Evolutionary conservation across 2,329 filamentous ascomycete genomes (phyloP), one percentile per base, ranked within the genome.

Genomic region (Beauveria medogensis): DNA sequence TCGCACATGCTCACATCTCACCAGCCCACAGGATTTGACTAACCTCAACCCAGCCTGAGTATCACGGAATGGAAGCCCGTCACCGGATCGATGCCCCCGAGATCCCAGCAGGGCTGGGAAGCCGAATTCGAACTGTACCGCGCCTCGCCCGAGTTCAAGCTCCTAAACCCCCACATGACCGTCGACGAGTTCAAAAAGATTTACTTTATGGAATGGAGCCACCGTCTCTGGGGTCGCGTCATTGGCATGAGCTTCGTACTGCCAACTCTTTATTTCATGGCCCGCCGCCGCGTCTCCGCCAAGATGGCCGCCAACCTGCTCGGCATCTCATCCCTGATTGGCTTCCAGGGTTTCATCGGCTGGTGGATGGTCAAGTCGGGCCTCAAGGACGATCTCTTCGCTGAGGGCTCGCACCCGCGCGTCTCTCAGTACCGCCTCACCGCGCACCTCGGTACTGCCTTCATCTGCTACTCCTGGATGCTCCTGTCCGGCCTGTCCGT

Each of bases 311-410:
- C 80, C 67, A 88, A 90, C 64, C 80, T 99, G 16, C 77, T 85
- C 46, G 93, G 92, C 14, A 97, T 99, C 64, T 90, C 91, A 48
- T 85, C 82, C 54, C 80, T 97, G 68, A 97, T 99, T 69, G 94
- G 91, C 59, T 94, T 96, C 74, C 94, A 99, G 74, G 94, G 94
- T 50, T 84, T 94, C 69, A 87, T 99, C 65, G 94, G 94, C 59
- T 99, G 94, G 94, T 99, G 94, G 92, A 99, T 99, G 94, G 94
- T 99, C 67, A 95, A 95, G 75, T 95, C 90, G 12, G 94, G 94
- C 2, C 80, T 99, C 64, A 95, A 93, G 73, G 94, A 97, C 71
- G 94, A 99, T 73, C 83, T 99, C 30, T 97, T 99, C 71, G 90
- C 90, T 22, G 89, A 91, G 2, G 94, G 92, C 14, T 89, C 88